Base-by-base conservation (phyloP, 2,329 filamentous ascomycete species). In the Botrytis deweyae region DNA sequence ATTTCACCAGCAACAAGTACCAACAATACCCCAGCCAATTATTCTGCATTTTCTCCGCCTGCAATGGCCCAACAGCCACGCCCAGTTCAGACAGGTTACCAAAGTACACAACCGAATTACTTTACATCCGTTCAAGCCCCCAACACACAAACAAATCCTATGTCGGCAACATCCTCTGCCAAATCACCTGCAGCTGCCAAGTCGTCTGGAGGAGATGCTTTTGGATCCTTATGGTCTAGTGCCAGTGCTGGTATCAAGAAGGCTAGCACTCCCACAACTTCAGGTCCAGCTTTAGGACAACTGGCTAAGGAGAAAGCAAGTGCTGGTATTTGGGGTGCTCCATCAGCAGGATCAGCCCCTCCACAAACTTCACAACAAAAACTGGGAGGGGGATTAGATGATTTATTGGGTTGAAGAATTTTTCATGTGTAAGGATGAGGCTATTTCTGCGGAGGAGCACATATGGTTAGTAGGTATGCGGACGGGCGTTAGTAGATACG, bases 291-390 rank as follows among this genome's bases (percentile, higher is more conserved):
- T 72, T 88, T 99, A 84, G 95, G 94, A 44, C 95, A 97, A 82
- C 89, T 99, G 83, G 95, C 95, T n/a, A 98, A 98, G 86, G 94
- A 98, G 84, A 98, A 98, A 87, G 96, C 94, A 74, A 94, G 91
- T 79, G 94, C 95, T 25, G 94, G 95, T 12, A 93, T 99, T 76
- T 99, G 97, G 94, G 96, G 95, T 29, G 88, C 93, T 0, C 87
- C 92, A 25, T 86, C 90, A 29, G 69, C 77, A 12, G 55, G 64
- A 74, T 18, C 73, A 76, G 55, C 33, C 63, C 20, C 77, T 76
- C 36, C 42, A 62, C 75, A 77, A 58, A 74, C 75, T 62, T 74
- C 74, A 29, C 76, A 82, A 42, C 84, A 79, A 70, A 80, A 81
- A 72, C 78, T 80, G 25, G 80, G 83, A 61, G 79, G 79, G 55